Evolutionary conservation across 768 basidiomycete genomes (phyloP).

Genomic region (Suillus subaureus): DNA sequence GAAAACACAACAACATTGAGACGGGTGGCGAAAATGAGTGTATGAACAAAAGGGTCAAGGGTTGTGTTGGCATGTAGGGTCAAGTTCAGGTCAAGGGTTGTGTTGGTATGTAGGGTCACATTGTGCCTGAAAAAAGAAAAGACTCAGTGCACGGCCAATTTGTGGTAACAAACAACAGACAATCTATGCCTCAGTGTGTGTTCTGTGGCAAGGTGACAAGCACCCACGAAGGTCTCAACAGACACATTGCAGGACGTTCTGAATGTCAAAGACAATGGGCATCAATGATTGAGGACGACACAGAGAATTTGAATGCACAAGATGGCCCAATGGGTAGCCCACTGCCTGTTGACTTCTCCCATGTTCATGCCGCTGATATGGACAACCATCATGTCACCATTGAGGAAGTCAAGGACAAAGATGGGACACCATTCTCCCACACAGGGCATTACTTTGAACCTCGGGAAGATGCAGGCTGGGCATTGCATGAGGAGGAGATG

Average conservation of each 20-base stretch:
- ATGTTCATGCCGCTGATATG: background rate
- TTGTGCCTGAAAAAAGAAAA: too few species aligned
- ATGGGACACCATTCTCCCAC: background rate
- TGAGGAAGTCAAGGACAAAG: conserved; percentile 1
- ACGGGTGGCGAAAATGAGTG: too few species aligned
- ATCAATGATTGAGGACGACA: background rate
- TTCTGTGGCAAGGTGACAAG: conserved; percentile 4
- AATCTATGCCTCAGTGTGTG: background rate
- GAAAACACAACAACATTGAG: too few species aligned
- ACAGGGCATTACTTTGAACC: background rate
- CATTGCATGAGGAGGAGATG: too few species aligned
- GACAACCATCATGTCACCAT: background rate
- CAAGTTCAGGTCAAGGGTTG: too few species aligned
- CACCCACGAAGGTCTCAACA: conserved; percentile 1
- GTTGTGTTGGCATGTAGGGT: too few species aligned
- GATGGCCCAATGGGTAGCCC: too few species aligned
- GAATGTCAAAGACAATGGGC: conserved; percentile 8
- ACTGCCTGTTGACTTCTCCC: background rate
- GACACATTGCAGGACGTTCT: conserved; percentile 3
- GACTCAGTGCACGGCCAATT: too few species aligned
- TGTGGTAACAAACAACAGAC: too few species aligned
- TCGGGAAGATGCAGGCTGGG: background rate
- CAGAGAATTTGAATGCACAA: background rate
- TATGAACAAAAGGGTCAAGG: too few species aligned
- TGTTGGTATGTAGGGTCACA: too few species aligned